Percentiles rank a stretch among this genome's conserved stretches.
phyloP scores from a whole-genome alignment of 805 yeast genomes.

The Barnettozyma wickerhamii region DNA sequence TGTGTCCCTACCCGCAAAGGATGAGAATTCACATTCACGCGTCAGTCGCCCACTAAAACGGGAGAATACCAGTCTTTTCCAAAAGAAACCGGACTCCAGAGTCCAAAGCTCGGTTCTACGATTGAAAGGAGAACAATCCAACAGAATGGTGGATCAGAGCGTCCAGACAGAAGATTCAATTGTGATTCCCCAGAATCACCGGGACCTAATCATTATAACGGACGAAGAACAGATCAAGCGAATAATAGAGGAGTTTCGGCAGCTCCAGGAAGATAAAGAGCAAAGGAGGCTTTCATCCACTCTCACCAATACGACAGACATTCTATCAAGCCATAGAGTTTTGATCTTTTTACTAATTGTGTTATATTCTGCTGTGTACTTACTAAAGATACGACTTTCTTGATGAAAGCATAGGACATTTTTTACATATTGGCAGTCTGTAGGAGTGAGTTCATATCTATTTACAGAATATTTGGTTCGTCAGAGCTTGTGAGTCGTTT shows the following conservation, averaged over 20 bases:
- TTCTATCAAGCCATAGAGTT: background rate
- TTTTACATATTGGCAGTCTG: too few relatives aligned
- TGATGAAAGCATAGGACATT: too few relatives aligned
- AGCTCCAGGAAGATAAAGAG: background rate
- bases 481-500: constrained; percentile 4
- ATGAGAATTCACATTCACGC: background rate
- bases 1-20: too few relatives aligned
- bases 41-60: background rate
- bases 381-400: background rate
- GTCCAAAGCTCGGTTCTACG: constrained; percentile 1
- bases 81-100: background rate
- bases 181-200: background rate
- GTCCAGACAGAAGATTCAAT: constrained; percentile 2
- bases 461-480: too few relatives aligned
- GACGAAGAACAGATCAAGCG: background rate
- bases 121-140: background rate
- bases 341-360: background rate
- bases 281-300: too few relatives aligned
- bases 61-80: background rate
- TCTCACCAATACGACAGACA: background rate
- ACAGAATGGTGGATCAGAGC: constrained; percentile 1
- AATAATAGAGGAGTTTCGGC: background rate
- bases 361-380: background rate
- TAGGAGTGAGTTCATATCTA: too few relatives aligned
- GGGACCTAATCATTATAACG: background rate